Conservation (phyloP, 2,329 filamentous ascomycete species). For the Ophiostoma pallidulum region DNA sequence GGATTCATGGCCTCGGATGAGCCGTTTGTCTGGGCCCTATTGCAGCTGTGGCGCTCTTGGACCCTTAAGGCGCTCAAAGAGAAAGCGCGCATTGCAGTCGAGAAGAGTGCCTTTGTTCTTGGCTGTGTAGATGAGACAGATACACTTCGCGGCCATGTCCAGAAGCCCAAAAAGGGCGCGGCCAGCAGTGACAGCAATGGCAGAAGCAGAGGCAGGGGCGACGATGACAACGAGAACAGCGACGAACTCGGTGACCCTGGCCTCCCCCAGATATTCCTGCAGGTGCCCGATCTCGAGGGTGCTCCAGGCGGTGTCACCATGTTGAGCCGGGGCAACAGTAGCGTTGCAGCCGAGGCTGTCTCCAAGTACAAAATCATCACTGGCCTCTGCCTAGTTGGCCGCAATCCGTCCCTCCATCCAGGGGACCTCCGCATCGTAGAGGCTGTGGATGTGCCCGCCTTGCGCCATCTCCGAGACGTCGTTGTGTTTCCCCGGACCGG, state of each 20-base stretch:
- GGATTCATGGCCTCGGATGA: constrained; percentile 69
- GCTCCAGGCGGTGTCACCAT: constrained; percentile 31
- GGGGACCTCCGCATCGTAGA: constrained; percentile 84
- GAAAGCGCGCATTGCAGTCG: constrained; percentile 75
- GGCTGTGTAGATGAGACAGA: constrained; percentile 82
- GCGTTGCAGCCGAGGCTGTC: neutral
- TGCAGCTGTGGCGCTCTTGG: constrained; percentile 82
- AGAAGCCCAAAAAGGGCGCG: constrained; percentile 21
- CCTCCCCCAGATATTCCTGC: constrained; percentile 82
- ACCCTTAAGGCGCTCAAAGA: constrained; percentile 85
- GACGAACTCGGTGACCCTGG: constrained; percentile 30
- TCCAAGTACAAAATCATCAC: constrained; percentile 53
- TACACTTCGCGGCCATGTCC: constrained; percentile 59
- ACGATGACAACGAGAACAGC: constrained; percentile 28
- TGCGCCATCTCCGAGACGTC: constrained; percentile 72
- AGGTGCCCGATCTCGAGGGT: constrained; percentile 48
- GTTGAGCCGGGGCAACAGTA: neutral
- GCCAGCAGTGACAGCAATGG: no score
- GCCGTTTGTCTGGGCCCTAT: constrained; percentile 70
- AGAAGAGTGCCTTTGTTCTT: constrained; percentile 76
- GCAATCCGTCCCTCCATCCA: constrained; percentile 89
- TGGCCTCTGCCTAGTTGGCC: constrained; percentile 73
- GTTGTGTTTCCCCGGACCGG: constrained; percentile 62
- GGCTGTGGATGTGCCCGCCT: constrained; percentile 64
- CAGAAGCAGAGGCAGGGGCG: no score